Base-by-base conservation (phyloP, 176 grass and related monocot species). In the Ensete glaucum region DNA sequence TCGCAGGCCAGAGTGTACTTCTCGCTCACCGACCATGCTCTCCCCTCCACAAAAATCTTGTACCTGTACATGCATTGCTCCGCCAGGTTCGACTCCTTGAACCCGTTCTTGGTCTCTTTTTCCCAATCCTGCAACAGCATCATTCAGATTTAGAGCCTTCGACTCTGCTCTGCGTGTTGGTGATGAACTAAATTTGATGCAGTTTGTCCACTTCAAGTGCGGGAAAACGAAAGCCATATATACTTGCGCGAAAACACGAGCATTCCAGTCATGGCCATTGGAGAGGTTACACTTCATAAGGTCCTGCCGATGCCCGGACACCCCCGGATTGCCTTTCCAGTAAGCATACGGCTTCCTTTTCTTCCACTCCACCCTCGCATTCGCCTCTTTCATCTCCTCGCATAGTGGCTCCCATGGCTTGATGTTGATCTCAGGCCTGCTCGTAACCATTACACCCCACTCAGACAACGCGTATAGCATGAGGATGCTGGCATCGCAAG, bases 31-130 rank as follows among this genome's bases (percentile, higher is more conserved):
- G 89, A 91, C 85, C 85, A 87, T 15, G 85, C 55, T 0, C 69
- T 60, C 7, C 90, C 90, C 24, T 92, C 86, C 3, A 89, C 67
- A 26, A 86, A 92, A n/a, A 92, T 82, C 66, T 92, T 92, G 53
- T 89, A 92, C 57, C 84, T 84, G 53, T 92, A 77, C n/a, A 53
- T 11, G 66, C 90, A 92, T 86, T 92, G 81, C 29, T 87, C 82
- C 0, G 90, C 72, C 25, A 89, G 65, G 51, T 81, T 86, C 1
- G 86, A 86, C 20, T 83, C 75, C 68, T 73, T 85, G 76, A 85
- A 88, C 10, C 54, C 84, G 21, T 77, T 81, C 17, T 2, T 67
- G 3, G 8, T 53, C 51, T 71, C 90, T 14, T 49, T 17, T 0
- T 9, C n/a, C 86, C 90, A 87, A 26, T 89, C 27, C 90, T 92